A percentile compares a stretch with the other conserved stretches of the same genome.
These are phyloP conservation scores for Wickerhamiella kurtzmanii DNA, from an alignment of 805 yeast genomes.

Conservation along the genomic window DNA sequence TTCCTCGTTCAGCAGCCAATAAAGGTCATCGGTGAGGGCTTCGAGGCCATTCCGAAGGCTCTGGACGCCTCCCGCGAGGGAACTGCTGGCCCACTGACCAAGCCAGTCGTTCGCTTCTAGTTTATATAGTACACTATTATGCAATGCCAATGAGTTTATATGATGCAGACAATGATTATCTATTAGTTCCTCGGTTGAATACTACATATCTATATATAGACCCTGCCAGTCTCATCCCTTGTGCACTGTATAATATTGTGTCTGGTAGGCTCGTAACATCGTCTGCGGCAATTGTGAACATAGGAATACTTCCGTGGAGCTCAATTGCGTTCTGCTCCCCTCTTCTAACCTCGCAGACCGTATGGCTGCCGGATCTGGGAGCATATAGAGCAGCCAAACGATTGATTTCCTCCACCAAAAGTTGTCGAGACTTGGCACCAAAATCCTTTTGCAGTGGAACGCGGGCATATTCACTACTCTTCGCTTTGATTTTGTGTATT, in stretches of 20 bases:
- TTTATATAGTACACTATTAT: neutral
- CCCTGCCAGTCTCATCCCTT: constrained; percentile 1
- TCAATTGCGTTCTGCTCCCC: neutral
- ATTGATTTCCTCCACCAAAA: constrained; percentile 6
- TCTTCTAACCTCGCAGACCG: neutral
- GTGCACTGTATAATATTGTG: neutral
- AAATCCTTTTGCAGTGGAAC: neutral
- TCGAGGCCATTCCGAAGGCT: constrained; percentile 15
- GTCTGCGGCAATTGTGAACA: neutral
- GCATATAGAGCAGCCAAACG: neutral
- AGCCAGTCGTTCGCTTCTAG: constrained; percentile 13
- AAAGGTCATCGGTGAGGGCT: constrained; percentile 12
- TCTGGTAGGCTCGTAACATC: neutral
- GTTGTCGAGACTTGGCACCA: neutral
- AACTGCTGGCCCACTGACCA: constrained; percentile 10
- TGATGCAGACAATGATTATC: too few relatives aligned
- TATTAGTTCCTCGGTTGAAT: too few relatives aligned
- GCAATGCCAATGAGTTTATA: neutral
- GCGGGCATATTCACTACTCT: neutral
- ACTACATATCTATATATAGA: neutral
- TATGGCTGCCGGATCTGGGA: neutral
- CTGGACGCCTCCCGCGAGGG: constrained; percentile 11
- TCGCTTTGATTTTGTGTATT: neutral
- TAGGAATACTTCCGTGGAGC: neutral
- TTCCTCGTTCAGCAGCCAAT: constrained; percentile 5